Percentiles rank a stretch among this genome's conserved stretches.
These are phyloP conservation scores for Galerina marginata DNA, from an alignment of 768 basidiomycete species.

Conservation along the genomic window DNA sequence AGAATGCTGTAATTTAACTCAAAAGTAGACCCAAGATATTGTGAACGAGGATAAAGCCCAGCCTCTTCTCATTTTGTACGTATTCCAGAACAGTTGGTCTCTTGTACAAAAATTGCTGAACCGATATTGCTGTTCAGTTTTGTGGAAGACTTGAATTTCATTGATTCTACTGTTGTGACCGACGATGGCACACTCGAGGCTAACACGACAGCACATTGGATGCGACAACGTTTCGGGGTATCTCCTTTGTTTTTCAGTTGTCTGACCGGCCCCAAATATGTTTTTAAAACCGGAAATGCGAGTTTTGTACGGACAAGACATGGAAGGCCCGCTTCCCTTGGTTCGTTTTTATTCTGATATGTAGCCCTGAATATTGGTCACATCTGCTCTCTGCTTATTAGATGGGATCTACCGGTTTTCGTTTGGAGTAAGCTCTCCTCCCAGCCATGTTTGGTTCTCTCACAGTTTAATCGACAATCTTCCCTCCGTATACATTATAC, in stretches of 20 bases:
- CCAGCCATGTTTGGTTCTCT: slow-evolving; percentile 10
- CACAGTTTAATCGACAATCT: not conserved
- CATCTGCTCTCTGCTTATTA: not conserved
- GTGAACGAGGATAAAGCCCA: not conserved
- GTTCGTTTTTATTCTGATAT: not conserved
- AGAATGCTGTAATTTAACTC: not conserved
- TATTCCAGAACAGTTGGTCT: not conserved
- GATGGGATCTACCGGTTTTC: slow-evolving; percentile 9
- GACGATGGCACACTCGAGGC: not conserved
- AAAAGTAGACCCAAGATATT: not conserved
- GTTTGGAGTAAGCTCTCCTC: not conserved
- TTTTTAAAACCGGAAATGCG: not conserved
- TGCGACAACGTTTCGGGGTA: slow-evolving; percentile 9
- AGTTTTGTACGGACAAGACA: not conserved
- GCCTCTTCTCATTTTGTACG: slow-evolving; percentile 3
- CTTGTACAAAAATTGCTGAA: not conserved
- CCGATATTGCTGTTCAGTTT: not conserved
- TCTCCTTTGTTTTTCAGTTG: slow-evolving; percentile 6
- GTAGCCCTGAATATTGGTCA: not conserved
- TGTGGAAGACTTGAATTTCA: slow-evolving; percentile 8
- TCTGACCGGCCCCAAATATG: not conserved
- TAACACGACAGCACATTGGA: slow-evolving; percentile 8
- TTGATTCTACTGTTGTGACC: not conserved
- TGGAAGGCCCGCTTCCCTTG: not conserved
- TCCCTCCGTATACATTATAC: slow-evolving; percentile 6